phyloP scores from a whole-genome alignment of 2,329 filamentous ascomycete genomes.

The Aspergillus luchuensis region DNA sequence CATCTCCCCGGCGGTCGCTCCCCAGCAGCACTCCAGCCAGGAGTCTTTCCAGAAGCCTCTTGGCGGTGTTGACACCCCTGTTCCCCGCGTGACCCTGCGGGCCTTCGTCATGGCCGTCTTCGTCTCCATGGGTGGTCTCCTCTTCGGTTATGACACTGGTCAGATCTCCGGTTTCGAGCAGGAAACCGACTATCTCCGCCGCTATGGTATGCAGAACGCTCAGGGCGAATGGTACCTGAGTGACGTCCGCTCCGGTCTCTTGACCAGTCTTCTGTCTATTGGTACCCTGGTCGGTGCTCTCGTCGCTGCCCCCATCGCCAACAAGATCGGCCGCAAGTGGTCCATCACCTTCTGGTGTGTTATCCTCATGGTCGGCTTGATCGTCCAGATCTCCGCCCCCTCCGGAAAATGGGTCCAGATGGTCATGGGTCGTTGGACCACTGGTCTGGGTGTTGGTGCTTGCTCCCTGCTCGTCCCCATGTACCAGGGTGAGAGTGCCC shows the following conservation, averaged over 20 bases:
- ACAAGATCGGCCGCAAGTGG: conserved; percentile 46
- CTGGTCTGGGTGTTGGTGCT: conserved; percentile 49
- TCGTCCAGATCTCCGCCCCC: conserved; percentile 47
- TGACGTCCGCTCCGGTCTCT: conserved; percentile 45
- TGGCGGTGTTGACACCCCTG: conserved; percentile 32
- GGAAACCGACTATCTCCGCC: conserved; percentile 45
- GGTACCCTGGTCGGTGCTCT: conserved; percentile 48
- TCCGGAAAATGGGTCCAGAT: conserved; percentile 44
- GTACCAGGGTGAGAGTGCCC: conserved; percentile 51
- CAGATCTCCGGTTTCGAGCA: conserved; percentile 50
- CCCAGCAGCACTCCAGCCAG: conserved; percentile 25
- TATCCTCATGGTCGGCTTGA: conserved; percentile 44
- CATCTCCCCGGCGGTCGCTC: conserved; percentile 30
- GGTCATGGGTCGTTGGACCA: conserved; percentile 47
- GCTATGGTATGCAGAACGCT: conserved; percentile 39
- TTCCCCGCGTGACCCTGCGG: conserved; percentile 40
- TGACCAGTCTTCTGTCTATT: conserved; percentile 47
- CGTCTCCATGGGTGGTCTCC: conserved; percentile 50
- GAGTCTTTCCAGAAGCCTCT: conserved; percentile 31
- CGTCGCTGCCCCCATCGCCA: conserved; percentile 44
- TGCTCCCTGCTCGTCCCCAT: conserved; percentile 50
- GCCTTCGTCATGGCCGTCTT: conserved; percentile 47
- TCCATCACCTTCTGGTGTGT: conserved; percentile 46
- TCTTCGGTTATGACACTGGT: conserved; percentile 50
- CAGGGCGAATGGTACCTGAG: conserved; percentile 41